Conservation (phyloP, 2,329 filamentous ascomycete genomes). For the Calonectria hawksworthii region DNA sequence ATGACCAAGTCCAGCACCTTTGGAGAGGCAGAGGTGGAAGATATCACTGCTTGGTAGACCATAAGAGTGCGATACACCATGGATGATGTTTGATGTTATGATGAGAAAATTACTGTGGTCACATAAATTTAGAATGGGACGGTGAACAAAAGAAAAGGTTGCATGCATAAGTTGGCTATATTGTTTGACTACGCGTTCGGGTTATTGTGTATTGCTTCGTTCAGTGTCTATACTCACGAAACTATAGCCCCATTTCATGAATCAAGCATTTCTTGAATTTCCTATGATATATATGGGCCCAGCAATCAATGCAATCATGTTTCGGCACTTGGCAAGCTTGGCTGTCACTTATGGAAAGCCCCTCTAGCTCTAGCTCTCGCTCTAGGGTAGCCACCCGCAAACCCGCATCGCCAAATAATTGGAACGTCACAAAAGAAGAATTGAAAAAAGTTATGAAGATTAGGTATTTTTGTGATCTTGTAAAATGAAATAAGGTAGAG, state of each 20-base stretch:
- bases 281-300: neutral
- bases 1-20: constrained; percentile 91
- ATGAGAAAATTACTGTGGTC: neutral
- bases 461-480: too few relatives aligned
- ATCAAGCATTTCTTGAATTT: neutral
- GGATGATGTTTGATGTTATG: neutral
- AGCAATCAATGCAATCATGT: neutral
- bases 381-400: neutral
- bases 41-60: constrained; percentile 90
- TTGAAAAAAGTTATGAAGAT: neutral
- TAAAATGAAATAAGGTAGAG: neutral
- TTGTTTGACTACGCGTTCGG: neutral
- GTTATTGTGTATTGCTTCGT: neutral
- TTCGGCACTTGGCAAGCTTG: neutral
- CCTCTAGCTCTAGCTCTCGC: neutral
- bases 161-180: too few relatives aligned
- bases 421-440: neutral
- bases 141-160: neutral
- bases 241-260: neutral
- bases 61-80: neutral
- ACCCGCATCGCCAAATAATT: neutral
- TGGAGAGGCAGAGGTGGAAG: constrained; percentile 95
- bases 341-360: neutral
- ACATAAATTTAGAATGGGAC: neutral
- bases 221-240: neutral